Evolutionary conservation across 2,329 filamentous ascomycete genomes (phyloP), one percentile per base, ranked within the genome.

Genomic region (Graphium sp.): DNA sequence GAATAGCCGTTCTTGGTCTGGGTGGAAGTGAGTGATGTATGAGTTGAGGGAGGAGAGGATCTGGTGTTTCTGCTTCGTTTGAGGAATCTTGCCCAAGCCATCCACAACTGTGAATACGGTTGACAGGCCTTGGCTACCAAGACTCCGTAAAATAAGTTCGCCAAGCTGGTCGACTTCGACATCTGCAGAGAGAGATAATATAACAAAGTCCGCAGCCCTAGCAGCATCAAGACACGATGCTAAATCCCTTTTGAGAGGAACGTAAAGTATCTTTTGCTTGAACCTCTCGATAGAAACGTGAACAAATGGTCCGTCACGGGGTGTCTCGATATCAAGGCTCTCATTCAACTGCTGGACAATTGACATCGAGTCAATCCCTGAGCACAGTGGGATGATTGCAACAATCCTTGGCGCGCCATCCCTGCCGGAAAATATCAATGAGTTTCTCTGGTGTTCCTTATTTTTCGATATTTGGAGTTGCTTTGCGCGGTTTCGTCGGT

Each of bases 1-100:
- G 50, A 87, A 82, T 11, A 98, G 65, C 52, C 89, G 94, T 42
- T 94, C 85, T 42, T 89, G 77, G 15, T 81, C 70, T 0, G 89
- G 84, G 49, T 95, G 87, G 56, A 93, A 98, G 49, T 93, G 87
- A 16, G 74, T 83, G 44, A 95, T 85, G 54, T 80, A 94, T 2
- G 83, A 91, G 48, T 84, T 89, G 31, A 98, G 62, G 2, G 85
- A 94, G 26, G 74, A 65, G 27, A 87, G 56, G 8, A 92, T 71
- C 34, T 84, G 76, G 1, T 72, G 62, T 33, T 76, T 66, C 48
- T 77, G 76, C 53, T 94, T 94, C 7, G 73, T 62, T 1, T 82
- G 74, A 39, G 92, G 78, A 22, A 93, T 58, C 34, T 66, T 68
- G 32, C 87, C 76, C 9, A 95, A 57, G 5, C 74, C 74, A 43